phyloP scores from a whole-genome alignment of 2,329 filamentous ascomycete species.

The Coleophoma cylindrospora region DNA sequence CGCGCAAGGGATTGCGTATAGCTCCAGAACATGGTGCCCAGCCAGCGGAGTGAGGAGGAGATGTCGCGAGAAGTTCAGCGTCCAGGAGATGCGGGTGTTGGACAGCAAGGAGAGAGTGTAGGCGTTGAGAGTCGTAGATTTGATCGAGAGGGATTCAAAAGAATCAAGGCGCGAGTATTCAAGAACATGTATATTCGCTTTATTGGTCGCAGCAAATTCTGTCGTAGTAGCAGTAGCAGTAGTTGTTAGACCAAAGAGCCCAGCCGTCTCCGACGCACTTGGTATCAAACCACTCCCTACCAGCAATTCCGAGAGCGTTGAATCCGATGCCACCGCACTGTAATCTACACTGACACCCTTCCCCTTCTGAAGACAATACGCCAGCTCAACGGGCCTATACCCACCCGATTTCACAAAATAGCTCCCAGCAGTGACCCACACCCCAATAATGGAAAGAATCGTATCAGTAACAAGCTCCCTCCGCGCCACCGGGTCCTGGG shows the following conservation, averaged over 20 bases:
- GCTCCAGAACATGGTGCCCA: not conserved
- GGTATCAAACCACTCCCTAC: not conserved
- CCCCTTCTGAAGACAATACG: not conserved
- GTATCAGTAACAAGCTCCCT: conserved; percentile 1
- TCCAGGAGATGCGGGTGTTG: conserved; percentile 3
- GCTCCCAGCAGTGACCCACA: not conserved
- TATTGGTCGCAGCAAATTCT: not conserved
- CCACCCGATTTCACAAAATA: conserved; percentile 2
- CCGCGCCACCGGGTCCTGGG: not conserved
- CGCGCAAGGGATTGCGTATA: conserved; percentile 4
- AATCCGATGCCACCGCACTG: not conserved
- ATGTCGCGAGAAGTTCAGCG: conserved; percentile 2
- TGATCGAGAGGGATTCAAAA: conserved; percentile 1
- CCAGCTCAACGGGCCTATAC: not conserved
- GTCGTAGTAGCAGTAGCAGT: not conserved
- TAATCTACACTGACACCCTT: not conserved
- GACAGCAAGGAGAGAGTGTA: conserved; percentile 2
- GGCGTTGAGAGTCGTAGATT: conserved; percentile 1
- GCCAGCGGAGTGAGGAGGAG: not conserved
- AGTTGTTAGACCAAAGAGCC: not conserved
- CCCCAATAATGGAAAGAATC: not conserved
- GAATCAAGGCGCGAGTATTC: not conserved
- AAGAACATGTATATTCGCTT: not conserved
- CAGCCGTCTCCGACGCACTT: not conserved
- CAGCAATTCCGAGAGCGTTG: not conserved